Evolutionary conservation across 768 basidiomycete genomes (phyloP).

Genomic region (Pulveroboletus sp.): DNA sequence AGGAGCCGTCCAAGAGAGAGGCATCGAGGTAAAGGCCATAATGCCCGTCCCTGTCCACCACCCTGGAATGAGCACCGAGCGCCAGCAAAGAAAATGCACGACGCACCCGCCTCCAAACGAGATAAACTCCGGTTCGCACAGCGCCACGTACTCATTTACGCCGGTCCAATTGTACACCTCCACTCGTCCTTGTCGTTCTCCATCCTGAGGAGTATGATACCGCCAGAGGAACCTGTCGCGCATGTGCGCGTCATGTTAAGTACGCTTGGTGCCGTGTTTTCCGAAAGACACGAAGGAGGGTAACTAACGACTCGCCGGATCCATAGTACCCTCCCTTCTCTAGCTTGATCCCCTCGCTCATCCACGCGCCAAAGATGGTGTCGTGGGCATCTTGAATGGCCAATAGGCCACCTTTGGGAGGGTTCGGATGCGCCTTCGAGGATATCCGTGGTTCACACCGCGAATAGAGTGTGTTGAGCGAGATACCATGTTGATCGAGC

Average conservation of each 20-base stretch:
- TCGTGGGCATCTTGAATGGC: conserved; percentile 61
- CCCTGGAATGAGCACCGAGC: background rate
- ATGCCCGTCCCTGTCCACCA: conserved; percentile 58
- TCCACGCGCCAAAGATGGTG: conserved; percentile 74
- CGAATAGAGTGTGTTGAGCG: conserved; percentile 80
- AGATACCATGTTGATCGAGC: conserved; percentile 93
- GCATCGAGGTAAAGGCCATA: conserved; percentile 89
- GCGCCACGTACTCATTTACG: conserved; percentile 82
- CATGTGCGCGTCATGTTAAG: background rate
- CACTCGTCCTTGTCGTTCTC: conserved; percentile 32
- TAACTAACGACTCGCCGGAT: conserved; percentile 64
- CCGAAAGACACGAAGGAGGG: background rate
- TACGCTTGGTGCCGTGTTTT: too few species aligned
- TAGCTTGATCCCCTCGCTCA: conserved; percentile 60
- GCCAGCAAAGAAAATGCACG: background rate
- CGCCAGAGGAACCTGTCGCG: conserved; percentile 76
- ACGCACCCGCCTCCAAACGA: conserved; percentile 92
- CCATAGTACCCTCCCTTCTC: conserved; percentile 75
- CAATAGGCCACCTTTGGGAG: conserved; percentile 50
- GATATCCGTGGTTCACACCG: conserved; percentile 45
- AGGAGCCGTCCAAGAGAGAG: conserved; percentile 76
- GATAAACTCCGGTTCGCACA: conserved; percentile 75
- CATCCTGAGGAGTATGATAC: conserved; percentile 32
- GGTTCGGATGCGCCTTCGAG: conserved; percentile 17
- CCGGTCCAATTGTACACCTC: conserved; percentile 81